Base-by-base conservation (phyloP, 176 grass and related monocot genomes). In the Dendrocalamus sinicus region DNA sequence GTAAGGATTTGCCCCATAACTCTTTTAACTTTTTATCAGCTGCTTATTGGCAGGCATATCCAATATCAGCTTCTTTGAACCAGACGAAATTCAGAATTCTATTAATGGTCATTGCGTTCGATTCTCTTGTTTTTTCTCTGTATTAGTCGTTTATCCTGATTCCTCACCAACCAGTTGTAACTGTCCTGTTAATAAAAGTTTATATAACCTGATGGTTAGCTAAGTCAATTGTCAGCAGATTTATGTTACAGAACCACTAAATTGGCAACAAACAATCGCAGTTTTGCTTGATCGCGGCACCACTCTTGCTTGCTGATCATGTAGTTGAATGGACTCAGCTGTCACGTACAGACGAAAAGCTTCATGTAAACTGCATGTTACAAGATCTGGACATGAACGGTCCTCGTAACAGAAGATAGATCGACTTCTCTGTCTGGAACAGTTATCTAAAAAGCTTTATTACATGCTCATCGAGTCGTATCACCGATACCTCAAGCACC, bases 361-460 rank as follows among this genome's bases (percentile, higher is more conserved):
- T 11, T 11, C 16, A 32, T 32, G 46, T 52, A 52, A 74, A 74
- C 12, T 14, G 12, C 9, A 39, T 20, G 1, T 43, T 11, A 50
- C 23, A 66, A 26, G 19, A 67, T 6, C 5, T 57, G 76, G 24
- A 12, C 26, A 59, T 37, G 1, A 4, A 63, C 45, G 0, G 57
- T 51, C 44, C 19, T 60, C 71, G 2, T 0, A 75, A 70, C 9
- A 83, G 16, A 51, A 26, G 71, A 81, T 26, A 73, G 8, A 60
- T 43, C 9, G 1, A 0, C 15, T 39, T 80, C 12, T 70, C 15
- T 47, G 55, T 39, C 53, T 6, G 4, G 9, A 5, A 32, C 23
- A 41, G 46, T 57, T 46, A 47, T 82, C 12, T 23, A 15, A 77
- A 88, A 72, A 71, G 23, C 73, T 79, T 90, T 87, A 90, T 90